These are phyloP conservation scores for Microdochium bolleyi DNA, from an alignment of 2,329 filamentous ascomycete genomes.

Conservation along the genomic window DNA sequence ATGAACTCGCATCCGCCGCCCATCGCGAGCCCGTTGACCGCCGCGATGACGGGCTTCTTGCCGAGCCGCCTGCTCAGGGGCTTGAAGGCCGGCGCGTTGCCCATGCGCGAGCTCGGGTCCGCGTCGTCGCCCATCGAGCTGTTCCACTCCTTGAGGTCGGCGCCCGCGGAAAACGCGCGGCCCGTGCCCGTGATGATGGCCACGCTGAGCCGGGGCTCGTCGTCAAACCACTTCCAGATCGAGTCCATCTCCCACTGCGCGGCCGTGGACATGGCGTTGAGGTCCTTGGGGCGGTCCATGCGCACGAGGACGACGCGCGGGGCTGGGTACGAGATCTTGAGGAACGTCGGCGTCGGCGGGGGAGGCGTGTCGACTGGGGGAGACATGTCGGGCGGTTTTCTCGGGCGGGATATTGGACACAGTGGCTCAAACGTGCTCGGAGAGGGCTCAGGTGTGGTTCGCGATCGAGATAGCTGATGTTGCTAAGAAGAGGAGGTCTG, in stretches of 20 bases:
- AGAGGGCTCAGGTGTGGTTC: no score
- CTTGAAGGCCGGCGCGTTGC: slow-evolving; percentile 19
- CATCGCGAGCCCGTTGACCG: slow-evolving; percentile 21
- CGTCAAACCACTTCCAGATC: slow-evolving; percentile 43
- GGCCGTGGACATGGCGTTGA: slow-evolving; percentile 30
- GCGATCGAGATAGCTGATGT: no score
- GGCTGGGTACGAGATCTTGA: slow-evolving; percentile 30
- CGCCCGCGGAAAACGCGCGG: slow-evolving; percentile 43
- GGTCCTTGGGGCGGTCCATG: slow-evolving; percentile 30
- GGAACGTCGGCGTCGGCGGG: slow-evolving; percentile 21
- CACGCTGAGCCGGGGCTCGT: slow-evolving; percentile 36
- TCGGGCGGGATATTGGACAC: background rate
- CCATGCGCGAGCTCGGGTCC: slow-evolving; percentile 16
- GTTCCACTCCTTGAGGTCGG: slow-evolving; percentile 39
- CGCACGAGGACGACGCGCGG: slow-evolving; percentile 32
- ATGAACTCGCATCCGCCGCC: slow-evolving; percentile 22
- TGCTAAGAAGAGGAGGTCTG: no score
- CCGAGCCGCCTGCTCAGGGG: slow-evolving; percentile 24
- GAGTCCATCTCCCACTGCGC: slow-evolving; percentile 28
- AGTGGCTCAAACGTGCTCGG: no score
- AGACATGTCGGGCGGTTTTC: slow-evolving; percentile 4
- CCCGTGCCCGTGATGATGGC: slow-evolving; percentile 44
- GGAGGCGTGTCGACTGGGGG: slow-evolving; percentile 21
- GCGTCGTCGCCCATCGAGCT: slow-evolving; percentile 19
- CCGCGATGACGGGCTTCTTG: slow-evolving; percentile 21